Evolutionary conservation across 2,329 filamentous ascomycete genomes (phyloP).

Genomic region (Huntiella moniliformis): DNA sequence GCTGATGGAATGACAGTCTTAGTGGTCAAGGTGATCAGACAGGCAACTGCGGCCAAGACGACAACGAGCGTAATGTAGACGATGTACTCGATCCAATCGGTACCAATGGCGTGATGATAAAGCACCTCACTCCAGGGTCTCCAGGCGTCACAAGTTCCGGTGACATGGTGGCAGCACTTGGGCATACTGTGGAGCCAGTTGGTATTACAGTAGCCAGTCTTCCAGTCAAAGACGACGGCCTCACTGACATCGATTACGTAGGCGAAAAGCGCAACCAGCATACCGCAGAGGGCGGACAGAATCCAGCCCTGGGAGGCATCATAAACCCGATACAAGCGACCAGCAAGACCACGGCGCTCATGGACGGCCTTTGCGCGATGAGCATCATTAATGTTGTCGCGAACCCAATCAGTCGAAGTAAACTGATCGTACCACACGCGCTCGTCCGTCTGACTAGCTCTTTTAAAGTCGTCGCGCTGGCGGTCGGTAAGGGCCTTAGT

Average conservation of each 20-base stretch:
- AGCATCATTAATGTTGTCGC: constrained; percentile 88
- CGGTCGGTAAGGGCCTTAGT: constrained; percentile 38
- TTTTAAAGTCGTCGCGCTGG: constrained; percentile 43
- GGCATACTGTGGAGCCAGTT: constrained; percentile 60
- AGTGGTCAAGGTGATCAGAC: constrained; percentile 67
- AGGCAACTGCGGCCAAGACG: constrained; percentile 50
- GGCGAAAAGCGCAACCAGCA: constrained; percentile 66
- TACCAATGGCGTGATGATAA: constrained; percentile 25
- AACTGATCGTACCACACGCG: constrained; percentile 98
- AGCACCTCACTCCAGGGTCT: constrained; percentile 34
- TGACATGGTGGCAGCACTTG: constrained; percentile 31
- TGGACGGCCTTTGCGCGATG: constrained; percentile 72
- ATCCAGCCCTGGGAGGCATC: constrained; percentile 91
- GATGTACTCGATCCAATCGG: constrained; percentile 53
- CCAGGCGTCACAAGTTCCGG: constrained; percentile 37
- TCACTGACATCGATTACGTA: constrained; percentile 84
- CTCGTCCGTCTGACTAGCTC: constrained; percentile 55
- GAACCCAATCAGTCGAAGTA: constrained; percentile 94
- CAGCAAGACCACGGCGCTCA: constrained; percentile 64
- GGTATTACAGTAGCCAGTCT: constrained; percentile 63
- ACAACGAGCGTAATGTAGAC: constrained; percentile 60
- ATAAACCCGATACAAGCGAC: constrained; percentile 56
- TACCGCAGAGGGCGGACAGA: constrained; percentile 73
- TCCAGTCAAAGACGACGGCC: constrained; percentile 69
- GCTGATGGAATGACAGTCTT: constrained; percentile 86